A percentile compares a stretch with the other conserved stretches of the same genome.
Evolutionary conservation across 352 stramenopile species (phyloP).

Genomic region (Phytophthora podocarpi): DNA sequence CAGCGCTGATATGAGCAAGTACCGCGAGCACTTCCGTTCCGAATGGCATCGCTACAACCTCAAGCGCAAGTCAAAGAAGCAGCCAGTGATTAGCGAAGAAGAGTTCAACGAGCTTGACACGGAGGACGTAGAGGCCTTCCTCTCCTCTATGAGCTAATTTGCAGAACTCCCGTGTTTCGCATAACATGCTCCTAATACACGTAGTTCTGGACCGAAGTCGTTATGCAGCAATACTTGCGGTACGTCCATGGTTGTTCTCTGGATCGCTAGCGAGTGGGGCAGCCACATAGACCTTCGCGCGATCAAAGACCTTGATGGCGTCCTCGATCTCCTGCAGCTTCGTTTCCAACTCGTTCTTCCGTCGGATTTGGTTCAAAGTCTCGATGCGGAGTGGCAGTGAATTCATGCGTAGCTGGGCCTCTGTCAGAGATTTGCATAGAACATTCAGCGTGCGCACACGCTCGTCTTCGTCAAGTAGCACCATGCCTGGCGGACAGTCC

Average conservation of each 20-base stretch:
- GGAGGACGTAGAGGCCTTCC: slow-evolving; percentile 66
- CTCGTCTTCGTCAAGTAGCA: slow-evolving; percentile 82
- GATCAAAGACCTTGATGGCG: slow-evolving; percentile 89
- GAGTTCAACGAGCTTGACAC: slow-evolving; percentile 60
- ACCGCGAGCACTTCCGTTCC: slow-evolving; percentile 94
- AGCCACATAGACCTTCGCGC: slow-evolving; percentile 86
- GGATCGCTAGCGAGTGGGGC: slow-evolving; percentile 32
- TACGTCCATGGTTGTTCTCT: slow-evolving; percentile 22
- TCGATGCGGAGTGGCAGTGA: slow-evolving; percentile 84
- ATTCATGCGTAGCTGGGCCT: slow-evolving; percentile 74
- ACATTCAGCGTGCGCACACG: slow-evolving; percentile 69
- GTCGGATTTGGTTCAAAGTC: slow-evolving; percentile 77
- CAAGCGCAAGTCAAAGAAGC: slow-evolving; percentile 94
- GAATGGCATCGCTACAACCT: slow-evolving; percentile 98
- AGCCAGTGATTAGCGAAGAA: slow-evolving; percentile 69
- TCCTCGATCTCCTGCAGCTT: slow-evolving; percentile 91
- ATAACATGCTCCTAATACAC: slow-evolving; percentile 25
- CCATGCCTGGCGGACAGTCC: slow-evolving; percentile 88
- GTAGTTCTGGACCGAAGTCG: slow-evolving; percentile 1
- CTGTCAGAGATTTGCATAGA: slow-evolving; percentile 63
- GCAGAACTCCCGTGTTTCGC: slow-evolving; percentile 16
- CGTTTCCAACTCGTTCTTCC: slow-evolving; percentile 81
- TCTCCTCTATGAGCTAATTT: slow-evolving; percentile 66
- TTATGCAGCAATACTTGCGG: slow-evolving; percentile 32
- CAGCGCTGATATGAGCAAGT: slow-evolving; percentile 75